These are phyloP conservation scores for Clonostachys solani DNA, from an alignment of 2,329 filamentous ascomycete species.

Conservation along the genomic window DNA sequence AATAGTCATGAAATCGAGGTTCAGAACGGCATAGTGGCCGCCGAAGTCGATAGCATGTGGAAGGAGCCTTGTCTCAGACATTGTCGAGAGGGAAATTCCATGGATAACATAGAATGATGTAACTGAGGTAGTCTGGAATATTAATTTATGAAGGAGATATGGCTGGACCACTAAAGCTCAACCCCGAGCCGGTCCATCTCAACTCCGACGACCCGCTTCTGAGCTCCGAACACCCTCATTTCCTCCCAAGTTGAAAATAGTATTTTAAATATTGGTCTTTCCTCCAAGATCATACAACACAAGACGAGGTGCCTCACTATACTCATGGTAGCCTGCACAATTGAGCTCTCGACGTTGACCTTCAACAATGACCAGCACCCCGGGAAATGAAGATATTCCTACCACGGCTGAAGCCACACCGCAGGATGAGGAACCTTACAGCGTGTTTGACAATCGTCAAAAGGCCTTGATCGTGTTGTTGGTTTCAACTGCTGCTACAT, in stretches of 20 bases:
- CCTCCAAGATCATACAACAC: too few species aligned
- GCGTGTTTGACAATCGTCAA: conserved; percentile 15
- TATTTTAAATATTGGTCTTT: too few species aligned
- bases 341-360: too few species aligned
- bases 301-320: too few species aligned
- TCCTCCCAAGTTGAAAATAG: background rate
- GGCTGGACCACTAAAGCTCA: background rate
- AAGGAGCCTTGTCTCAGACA: background rate
- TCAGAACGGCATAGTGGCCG: conserved; percentile 5
- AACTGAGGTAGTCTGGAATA: background rate
- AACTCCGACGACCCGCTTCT: conserved; percentile 2
- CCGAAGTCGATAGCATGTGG: background rate
- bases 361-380: too few species aligned
- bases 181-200: conserved; percentile 2
- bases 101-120: background rate
- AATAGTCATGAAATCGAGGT: conserved; percentile 33
- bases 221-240: background rate
- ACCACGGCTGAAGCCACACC: too few species aligned
- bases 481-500: conserved; percentile 39
- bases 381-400: too few species aligned
- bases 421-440: too few species aligned
- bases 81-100: background rate
- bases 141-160: background rate
- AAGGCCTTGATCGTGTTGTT: conserved; percentile 49
- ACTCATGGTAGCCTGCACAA: too few species aligned